Percentiles rank a stretch among this genome's conserved stretches.
Evolutionary conservation across 805 yeast genomes (phyloP).

Genomic region (Teunomyces pallodes): DNA sequence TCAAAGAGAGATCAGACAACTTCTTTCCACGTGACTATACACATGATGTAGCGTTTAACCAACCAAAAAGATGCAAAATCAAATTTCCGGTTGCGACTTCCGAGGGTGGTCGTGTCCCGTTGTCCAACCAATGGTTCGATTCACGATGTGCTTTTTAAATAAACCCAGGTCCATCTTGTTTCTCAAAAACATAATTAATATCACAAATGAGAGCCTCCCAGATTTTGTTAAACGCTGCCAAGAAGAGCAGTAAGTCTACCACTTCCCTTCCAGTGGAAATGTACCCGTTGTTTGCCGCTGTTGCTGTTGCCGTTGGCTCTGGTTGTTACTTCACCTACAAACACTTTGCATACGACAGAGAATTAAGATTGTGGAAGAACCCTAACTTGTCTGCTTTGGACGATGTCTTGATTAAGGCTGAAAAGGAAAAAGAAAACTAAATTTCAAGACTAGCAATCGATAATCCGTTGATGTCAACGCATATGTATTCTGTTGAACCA

Average conservation of each 20-base stretch:
- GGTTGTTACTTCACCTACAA: slow-evolving; percentile 45
- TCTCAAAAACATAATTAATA: background rate
- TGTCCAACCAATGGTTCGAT: slow-evolving; percentile 8
- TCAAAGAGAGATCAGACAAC: background rate
- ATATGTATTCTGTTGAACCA: background rate
- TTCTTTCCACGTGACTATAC: slow-evolving; percentile 6
- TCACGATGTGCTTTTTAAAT: slow-evolving; percentile 1
- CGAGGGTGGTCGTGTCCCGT: slow-evolving; percentile 3
- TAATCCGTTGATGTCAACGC: background rate
- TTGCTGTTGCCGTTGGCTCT: slow-evolving; percentile 39
- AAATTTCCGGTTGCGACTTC: background rate
- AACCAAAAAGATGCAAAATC: slow-evolving; percentile 10
- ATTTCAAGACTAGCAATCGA: background rate
- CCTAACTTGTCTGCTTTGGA: slow-evolving; percentile 43
- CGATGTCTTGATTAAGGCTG: slow-evolving; percentile 38
- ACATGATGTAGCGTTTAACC: slow-evolving; percentile 4
- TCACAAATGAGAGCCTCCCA: slow-evolving; percentile 37
- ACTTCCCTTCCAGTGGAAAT: slow-evolving; percentile 37
- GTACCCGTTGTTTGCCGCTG: slow-evolving; percentile 48
- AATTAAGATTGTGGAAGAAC: slow-evolving; percentile 47
- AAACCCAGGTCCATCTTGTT: background rate
- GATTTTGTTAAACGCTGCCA: slow-evolving; percentile 40
- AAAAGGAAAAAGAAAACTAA: slow-evolving; percentile 21
- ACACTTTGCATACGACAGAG: slow-evolving; percentile 44
- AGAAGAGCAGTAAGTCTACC: slow-evolving; percentile 23